Evolutionary conservation across 257 asterid species (phyloP), one percentile per base, ranked within the genome.

Genomic region (Solanum verrucosum): DNA sequence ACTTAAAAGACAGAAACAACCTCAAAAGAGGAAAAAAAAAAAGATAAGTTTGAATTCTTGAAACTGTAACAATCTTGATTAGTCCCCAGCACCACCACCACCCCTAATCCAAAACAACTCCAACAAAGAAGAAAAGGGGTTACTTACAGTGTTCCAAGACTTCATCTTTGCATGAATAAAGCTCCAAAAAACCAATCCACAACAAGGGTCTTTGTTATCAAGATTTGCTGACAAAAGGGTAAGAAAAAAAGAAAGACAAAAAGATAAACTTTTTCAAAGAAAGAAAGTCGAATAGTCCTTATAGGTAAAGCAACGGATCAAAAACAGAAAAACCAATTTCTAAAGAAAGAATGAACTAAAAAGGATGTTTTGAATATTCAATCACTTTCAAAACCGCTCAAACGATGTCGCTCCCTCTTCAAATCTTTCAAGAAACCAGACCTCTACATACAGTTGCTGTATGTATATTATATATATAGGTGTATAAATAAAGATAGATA

Each of bases 241-340:
- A 25, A 67, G 75, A 14, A 16, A 6, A 52, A 16, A 63, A 25
- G 56, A 25, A n/a, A 33, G 78, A n/a, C 68, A 86, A 88, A 63
- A 65, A 60, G 60, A 49, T 13, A 59, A 59, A 75, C 68, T 46
- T 90, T 91, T 88, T 81, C 72, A 38, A 85, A 88, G 42, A 73
- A 85, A 90, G 91, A 91, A 88, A 87, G 89, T 88, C 87, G 77
- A 89, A 52, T 27, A 23, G 89, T 63, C 78, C 34, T 25, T 25
- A 3, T 6, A 29, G 73, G 83, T 18, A 93, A 92, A 90, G 95
- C 88, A 93, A 93, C 18, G 93, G 91, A 92, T 91, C 89, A 91
- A 86, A 89, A 89, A 56, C 65, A 56, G 33, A 31, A 65, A 27
- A 27, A 27, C 29, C 29, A 27, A 27, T 1, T 90, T 81, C 86